Percentiles rank a stretch among this genome's conserved stretches.
Conservation (phyloP, 2,329 filamentous ascomycete genomes). For the Ceratocystis cacaofunesta region DNA sequence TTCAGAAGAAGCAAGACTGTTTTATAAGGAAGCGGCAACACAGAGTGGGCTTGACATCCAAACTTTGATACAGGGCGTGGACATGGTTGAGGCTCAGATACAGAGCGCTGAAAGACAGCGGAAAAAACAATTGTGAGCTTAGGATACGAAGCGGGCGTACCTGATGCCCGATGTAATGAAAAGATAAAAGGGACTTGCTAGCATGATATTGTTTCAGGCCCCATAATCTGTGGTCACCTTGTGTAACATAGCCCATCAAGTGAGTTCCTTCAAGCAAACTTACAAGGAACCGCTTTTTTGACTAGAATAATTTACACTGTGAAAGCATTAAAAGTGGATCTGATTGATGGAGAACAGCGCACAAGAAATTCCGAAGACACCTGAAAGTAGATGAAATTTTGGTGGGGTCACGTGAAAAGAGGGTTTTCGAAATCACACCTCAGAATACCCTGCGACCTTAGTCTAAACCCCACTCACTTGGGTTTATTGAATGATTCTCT, state of each 20-base stretch:
- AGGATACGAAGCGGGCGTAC: too few relatives aligned
- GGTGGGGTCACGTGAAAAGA: slow-evolving; percentile 16
- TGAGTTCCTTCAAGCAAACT: not conserved
- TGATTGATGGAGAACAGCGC: not conserved
- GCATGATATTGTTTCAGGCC: not conserved
- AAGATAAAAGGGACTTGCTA: not conserved
- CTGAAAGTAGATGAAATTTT: slow-evolving; percentile 6
- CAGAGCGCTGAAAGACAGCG: slow-evolving; percentile 8
- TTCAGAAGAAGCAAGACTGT: slow-evolving; percentile 11
- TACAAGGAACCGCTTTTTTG: not conserved
- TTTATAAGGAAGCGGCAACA: slow-evolving; percentile 16
- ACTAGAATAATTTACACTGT: slow-evolving; percentile 1
- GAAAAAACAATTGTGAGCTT: not conserved
- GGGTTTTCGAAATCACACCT: slow-evolving; percentile 16
- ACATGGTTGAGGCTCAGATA: slow-evolving; percentile 17
- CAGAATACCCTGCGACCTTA: slow-evolving; percentile 13
- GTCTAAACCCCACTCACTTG: slow-evolving; percentile 17
- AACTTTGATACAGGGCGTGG: slow-evolving; percentile 15
- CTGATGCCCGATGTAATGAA: not conserved
- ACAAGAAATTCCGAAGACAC: slow-evolving; percentile 10
- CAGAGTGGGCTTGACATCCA: slow-evolving; percentile 11
- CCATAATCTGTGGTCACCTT: not conserved
- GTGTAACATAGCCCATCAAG: not conserved
- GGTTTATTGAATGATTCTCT: slow-evolving; percentile 20
- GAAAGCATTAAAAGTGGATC: not conserved